Evolutionary conservation across 208 protist genomes (phyloP).

Genomic region (Angomonas deanei): DNA sequence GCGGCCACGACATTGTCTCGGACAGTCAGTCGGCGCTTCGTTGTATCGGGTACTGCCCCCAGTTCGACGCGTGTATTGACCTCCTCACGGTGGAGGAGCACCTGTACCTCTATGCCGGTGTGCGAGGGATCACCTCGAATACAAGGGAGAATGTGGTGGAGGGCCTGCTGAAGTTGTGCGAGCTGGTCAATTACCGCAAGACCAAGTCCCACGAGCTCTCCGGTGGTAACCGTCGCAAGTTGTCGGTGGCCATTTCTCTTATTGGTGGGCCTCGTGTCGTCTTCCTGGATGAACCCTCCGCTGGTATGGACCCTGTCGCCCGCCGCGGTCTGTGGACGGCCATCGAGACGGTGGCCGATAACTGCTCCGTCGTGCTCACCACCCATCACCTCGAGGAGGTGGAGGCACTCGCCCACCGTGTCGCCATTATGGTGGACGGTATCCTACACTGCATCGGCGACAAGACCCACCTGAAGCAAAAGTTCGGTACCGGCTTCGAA

Average conservation of each 20-base stretch:
- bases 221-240: constrained; percentile 86
- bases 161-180: constrained; percentile 32
- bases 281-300: constrained; percentile 85
- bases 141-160: constrained; percentile 17
- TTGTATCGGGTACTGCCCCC: constrained; percentile 90
- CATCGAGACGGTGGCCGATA: constrained; percentile 47
- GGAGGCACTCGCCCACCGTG: constrained; percentile 73
- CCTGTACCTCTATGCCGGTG: constrained; percentile 68
- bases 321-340: constrained; percentile 73
- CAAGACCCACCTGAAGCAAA: constrained; percentile 77
- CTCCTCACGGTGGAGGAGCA: constrained; percentile 90
- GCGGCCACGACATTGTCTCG: constrained; percentile 37
- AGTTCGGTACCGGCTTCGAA: constrained; percentile 70
- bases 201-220: constrained; percentile 31
- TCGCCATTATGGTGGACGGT: constrained; percentile 89
- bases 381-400: constrained; percentile 92
- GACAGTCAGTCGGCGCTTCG: constrained; percentile 27
- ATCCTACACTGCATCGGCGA: constrained; percentile 82
- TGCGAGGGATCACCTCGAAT: constrained; percentile 34
- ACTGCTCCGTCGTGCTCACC: constrained; percentile 83
- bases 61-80: constrained; percentile 88
- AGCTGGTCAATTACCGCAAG: constrained; percentile 29
- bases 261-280: constrained; percentile 71
- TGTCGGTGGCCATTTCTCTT: constrained; percentile 71
- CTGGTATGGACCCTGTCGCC: constrained; percentile 84